Percentiles rank a stretch among this genome's conserved stretches.
These are phyloP conservation scores for Malus fusca DNA, from an alignment of 306 rosid species.

Conservation along the genomic window DNA sequence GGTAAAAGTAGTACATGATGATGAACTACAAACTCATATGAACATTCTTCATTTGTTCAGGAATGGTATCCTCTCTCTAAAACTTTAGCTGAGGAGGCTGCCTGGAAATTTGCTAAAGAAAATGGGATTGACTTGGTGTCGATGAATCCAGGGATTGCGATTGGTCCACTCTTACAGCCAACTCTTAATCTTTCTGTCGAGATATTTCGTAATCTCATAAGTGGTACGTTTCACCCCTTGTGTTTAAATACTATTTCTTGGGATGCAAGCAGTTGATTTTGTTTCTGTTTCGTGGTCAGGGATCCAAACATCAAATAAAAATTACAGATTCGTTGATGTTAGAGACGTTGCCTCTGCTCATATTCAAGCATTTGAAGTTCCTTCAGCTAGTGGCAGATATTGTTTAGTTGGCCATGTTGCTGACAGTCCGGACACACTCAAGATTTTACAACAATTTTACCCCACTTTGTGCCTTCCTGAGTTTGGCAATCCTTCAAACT, in stretches of 20 bases:
- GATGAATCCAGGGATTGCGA: background rate
- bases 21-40: background rate
- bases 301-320: background rate
- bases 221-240: background rate
- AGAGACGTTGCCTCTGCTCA: background rate
- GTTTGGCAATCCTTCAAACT: background rate
- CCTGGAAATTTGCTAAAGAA: slow-evolving; percentile 19
- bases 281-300: background rate
- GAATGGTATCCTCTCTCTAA: slow-evolving; percentile 19
- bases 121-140: slow-evolving; percentile 16
- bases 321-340: background rate
- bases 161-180: slow-evolving; percentile 24
- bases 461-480: background rate
- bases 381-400: background rate
- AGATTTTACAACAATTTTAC: background rate
- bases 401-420: background rate
- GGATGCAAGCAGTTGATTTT: background rate
- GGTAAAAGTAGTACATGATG: background rate
- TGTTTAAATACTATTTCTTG: background rate
- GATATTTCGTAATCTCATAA: background rate
- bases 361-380: background rate
- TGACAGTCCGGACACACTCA: background rate
- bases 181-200: background rate
- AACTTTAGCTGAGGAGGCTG: slow-evolving; percentile 16
- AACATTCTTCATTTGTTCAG: background rate